phyloP scores from a whole-genome alignment of 2,329 filamentous ascomycete species.

The Fusarium sp. region DNA sequence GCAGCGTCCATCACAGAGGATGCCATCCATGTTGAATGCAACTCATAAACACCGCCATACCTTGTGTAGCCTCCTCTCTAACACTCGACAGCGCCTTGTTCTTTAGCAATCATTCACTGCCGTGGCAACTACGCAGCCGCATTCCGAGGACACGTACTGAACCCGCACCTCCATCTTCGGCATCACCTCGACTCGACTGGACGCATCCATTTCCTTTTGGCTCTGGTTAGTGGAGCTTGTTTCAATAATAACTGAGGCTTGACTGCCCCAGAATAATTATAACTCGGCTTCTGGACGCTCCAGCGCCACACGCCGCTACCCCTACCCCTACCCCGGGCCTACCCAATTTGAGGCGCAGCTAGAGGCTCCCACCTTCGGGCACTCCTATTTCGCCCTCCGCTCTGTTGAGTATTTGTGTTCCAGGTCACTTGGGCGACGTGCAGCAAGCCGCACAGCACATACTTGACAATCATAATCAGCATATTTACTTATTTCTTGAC shows the following conservation, averaged over 20 bases:
- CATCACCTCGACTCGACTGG: not conserved
- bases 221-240: slow-evolving; percentile 22
- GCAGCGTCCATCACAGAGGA: not conserved
- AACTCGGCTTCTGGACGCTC: slow-evolving; percentile 33
- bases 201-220: not conserved
- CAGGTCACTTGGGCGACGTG: slow-evolving; percentile 42
- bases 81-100: not conserved
- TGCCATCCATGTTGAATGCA: not conserved
- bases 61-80: not conserved
- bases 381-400: slow-evolving; percentile 42
- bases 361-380: slow-evolving; percentile 15
- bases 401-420: slow-evolving; percentile 38
- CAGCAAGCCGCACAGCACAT: slow-evolving; percentile 33
- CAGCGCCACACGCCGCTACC: slow-evolving; percentile 38
- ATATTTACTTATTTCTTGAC: slow-evolving; percentile 27
- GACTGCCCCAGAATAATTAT: slow-evolving; percentile 38
- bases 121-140: not conserved
- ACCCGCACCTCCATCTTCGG: slow-evolving; percentile 2
- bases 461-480: slow-evolving; percentile 8
- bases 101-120: not conserved
- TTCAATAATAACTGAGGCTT: slow-evolving; percentile 28
- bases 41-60: slow-evolving; percentile 1
- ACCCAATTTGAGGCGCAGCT: slow-evolving; percentile 41
- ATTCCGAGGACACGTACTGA: not conserved
- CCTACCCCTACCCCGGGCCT: slow-evolving; percentile 16